Percentiles rank a stretch among this genome's conserved stretches.
These are phyloP conservation scores for Waltergamsia citrina DNA, from an alignment of 2,329 filamentous ascomycete species.

Conservation along the genomic window DNA sequence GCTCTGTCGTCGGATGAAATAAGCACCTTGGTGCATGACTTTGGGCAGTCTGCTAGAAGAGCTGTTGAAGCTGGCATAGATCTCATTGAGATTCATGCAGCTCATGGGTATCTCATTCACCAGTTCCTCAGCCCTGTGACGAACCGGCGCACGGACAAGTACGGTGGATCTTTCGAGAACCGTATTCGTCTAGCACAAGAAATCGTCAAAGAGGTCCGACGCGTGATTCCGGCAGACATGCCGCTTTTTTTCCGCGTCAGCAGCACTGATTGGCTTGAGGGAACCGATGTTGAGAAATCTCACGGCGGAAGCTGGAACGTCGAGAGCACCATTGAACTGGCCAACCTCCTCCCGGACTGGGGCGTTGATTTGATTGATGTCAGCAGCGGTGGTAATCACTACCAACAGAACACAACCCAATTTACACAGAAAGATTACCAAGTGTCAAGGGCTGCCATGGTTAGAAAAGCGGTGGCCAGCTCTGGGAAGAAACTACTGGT, in stretches of 20 bases:
- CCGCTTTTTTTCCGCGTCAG: constrained; percentile 51
- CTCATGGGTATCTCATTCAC: constrained; percentile 70
- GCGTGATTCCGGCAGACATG: constrained; percentile 40
- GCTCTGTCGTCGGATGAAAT: constrained; percentile 61
- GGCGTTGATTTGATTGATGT: constrained; percentile 83
- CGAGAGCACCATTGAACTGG: constrained; percentile 38
- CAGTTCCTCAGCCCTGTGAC: constrained; percentile 58
- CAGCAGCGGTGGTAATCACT: constrained; percentile 64
- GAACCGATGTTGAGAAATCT: constrained; percentile 23
- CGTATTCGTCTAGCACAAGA: constrained; percentile 52
- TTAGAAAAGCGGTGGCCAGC: too few species aligned
- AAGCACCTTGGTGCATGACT: constrained; percentile 50
- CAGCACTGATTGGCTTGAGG: constrained; percentile 55
- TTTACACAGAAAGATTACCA: too few species aligned
- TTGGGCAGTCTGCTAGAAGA: constrained; percentile 40
- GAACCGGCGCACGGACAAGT: constrained; percentile 61
- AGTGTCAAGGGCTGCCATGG: too few species aligned
- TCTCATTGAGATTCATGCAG: constrained; percentile 63
- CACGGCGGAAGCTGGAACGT: constrained; percentile 66
- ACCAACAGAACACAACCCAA: constrained; percentile 49
- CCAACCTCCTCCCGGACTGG: constrained; percentile 51
- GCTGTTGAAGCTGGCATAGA: constrained; percentile 59
- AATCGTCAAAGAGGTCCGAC: constrained; percentile 38
- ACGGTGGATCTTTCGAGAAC: constrained; percentile 60
- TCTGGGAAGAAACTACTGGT: too few species aligned